phyloP scores from a whole-genome alignment of 225 moss, liverwort and hornwort species.

The Marchantia paleacea region DNA sequence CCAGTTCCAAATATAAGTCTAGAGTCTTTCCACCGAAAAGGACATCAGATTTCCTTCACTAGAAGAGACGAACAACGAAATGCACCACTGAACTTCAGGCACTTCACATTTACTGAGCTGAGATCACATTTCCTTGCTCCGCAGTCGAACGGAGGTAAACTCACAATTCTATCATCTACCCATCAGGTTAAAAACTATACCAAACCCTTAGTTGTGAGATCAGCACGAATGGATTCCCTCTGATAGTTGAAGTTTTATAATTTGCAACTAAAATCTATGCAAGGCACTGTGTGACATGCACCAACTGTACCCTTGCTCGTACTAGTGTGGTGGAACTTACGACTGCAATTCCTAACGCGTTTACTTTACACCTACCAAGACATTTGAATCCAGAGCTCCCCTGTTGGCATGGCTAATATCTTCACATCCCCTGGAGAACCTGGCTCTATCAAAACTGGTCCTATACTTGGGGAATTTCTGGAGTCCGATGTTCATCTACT shows the following conservation, averaged over 20 bases:
- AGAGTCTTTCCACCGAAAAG: background rate
- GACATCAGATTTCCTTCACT: background rate
- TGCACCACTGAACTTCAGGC: background rate
- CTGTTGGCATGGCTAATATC: slow-evolving; percentile 1
- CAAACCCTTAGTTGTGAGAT: background rate
- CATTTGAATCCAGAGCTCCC: background rate
- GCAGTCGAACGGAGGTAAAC: background rate
- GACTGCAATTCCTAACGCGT: background rate
- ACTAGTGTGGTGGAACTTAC: background rate
- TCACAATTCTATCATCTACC: background rate
- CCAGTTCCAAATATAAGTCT: background rate
- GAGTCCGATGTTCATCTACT: slow-evolving; percentile 6
- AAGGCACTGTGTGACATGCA: background rate
- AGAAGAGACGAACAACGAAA: background rate
- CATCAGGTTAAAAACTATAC: background rate
- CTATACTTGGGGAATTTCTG: background rate
- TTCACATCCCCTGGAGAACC: slow-evolving; percentile 10
- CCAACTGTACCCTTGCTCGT: background rate
- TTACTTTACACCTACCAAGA: slow-evolving; percentile 13
- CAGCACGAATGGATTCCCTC: background rate
- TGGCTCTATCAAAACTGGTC: slow-evolving; percentile 15
- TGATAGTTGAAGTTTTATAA: background rate
- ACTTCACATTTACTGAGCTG: background rate
- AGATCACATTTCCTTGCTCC: background rate
- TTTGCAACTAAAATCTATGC: background rate